Percentiles rank a stretch among this genome's conserved stretches.
Evolutionary conservation across 371 early-diverging fungal species (phyloP).

Genomic region (Apophysomyces variabilis): DNA sequence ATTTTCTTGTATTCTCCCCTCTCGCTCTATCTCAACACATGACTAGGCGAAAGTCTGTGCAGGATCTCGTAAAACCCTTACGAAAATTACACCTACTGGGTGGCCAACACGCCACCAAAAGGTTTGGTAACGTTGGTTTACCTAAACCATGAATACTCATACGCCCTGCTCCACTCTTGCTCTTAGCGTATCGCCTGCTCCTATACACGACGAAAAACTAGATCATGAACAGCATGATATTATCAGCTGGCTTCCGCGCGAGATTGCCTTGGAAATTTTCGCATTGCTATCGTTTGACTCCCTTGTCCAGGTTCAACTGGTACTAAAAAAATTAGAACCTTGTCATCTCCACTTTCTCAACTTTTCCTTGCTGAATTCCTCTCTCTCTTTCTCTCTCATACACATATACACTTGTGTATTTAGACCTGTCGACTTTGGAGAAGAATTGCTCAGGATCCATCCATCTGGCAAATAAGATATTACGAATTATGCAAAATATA

Average conservation of each 20-base stretch:
- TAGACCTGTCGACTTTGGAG: constrained; percentile 49
- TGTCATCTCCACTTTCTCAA: too few species aligned
- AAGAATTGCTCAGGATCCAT: constrained; percentile 38
- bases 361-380: neutral
- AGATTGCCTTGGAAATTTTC: constrained; percentile 39
- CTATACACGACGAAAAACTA: constrained; percentile 11
- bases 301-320: constrained; percentile 44
- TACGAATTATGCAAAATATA: constrained; percentile 26
- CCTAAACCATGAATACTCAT: constrained; percentile 1
- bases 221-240: constrained; percentile 29
- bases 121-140: constrained; percentile 17
- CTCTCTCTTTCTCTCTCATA: neutral
- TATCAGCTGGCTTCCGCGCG: constrained; percentile 38
- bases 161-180: neutral
- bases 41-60: constrained; percentile 41
- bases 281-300: constrained; percentile 37
- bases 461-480: constrained; percentile 40
- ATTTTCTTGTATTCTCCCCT: constrained; percentile 15
- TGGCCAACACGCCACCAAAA: constrained; percentile 14
- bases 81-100: constrained; percentile 34
- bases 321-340: constrained; percentile 11
- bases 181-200: constrained; percentile 1
- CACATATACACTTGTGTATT: neutral
- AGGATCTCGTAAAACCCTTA: constrained; percentile 42
- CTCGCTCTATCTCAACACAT: constrained; percentile 19